Base-by-base conservation (phyloP, 2,329 filamentous ascomycete genomes). In the Ascochyta lentis region DNA sequence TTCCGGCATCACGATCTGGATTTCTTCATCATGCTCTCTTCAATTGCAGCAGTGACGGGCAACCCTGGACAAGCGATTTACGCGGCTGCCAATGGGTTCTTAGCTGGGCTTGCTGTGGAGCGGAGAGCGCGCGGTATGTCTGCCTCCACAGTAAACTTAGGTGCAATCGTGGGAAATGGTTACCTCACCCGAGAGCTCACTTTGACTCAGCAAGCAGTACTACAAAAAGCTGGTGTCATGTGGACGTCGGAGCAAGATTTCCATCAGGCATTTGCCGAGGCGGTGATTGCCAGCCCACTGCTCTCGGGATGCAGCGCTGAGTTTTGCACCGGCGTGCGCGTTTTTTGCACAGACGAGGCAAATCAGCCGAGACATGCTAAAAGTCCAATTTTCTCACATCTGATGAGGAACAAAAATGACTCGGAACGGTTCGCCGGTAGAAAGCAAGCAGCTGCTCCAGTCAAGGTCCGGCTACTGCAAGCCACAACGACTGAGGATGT, bases 101-200 rank as follows among this genome's bases (percentile, higher is more conserved):
- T 83, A 73, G 61, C 59, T 7, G 60, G 60, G 1, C 61, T 84
- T 0, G 77, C 73, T 0, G 42, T 58, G 0, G 68, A 78, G 15
- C 66, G 81, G 4, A 56, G 76, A 0, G 60, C 58, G 1, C 71
- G 76, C 3, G 79, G 79, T 0, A 55, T 79, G 0, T 68, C 74
- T 4, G 80, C 59, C 1, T 77, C 75, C 1, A 67, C 70, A 2
- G 46, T 69, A 4, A 41, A 55, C 6, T 23, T 81, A 4, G 75
- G 77, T 1, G 49, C 63, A 6, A 63, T 83, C 0, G 51, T 75
- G 0, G 81, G 78, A 6, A 59, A 77, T 1, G 82, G 82, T 0
- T 79, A 2, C 16, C 27, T 31, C 33, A 53, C 49, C 1, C 47
- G 48, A 9, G n/a, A 40, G 5, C 39, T 46, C 1, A 44, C 39